Base-by-base conservation (phyloP, 345 rosid species). In the Erucastrum elatum region DNA sequence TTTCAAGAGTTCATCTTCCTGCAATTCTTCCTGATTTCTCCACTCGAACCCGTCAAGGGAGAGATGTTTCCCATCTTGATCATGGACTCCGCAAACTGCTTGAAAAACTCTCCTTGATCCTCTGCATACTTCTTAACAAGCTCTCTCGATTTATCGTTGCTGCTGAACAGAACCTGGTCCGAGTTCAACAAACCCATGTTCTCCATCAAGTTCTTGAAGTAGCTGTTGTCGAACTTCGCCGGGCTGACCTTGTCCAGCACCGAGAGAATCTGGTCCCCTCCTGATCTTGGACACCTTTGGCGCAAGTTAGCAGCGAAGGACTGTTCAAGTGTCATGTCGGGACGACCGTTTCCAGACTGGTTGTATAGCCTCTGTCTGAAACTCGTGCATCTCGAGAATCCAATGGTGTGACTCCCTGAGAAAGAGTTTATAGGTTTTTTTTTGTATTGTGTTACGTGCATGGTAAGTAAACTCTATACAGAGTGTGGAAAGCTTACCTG, bases 281-380 rank as follows among this genome's bases (percentile, higher is more conserved):
- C 90, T 0, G 88, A 86, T 75, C 64, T 66, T 1, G 97, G 97
- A 82, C 97, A 94, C 3, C 70, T 37, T 17, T 31, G 63, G 62
- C 86, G 82, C 64, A 88, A 75, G 13, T 69, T 74, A 8, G 80
- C 83, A 6, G 97, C 95, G 39, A 88, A 91, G 4, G 90, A 84
- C 63, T 75, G 82, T 77, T 92, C 88, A 9, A 92, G 75, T 30
- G 89, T 91, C 86, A n/a, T 73, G 84, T 92, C 97, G 6, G 97
- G 94, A 69, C 82, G 84, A 5, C 93, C 94, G 12, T 90, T 89
- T 61, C 95, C 97, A 15, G 87, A 84, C 73, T 89, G 97, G 61
- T 91, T 88, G 90, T 92, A 94, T 8, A 94, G 86, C 66, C 97
- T 92, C 86, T 94, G 97, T 82, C 97, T 88, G 87, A 94, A 94